Conservation (phyloP, 2,329 filamentous ascomycete genomes). For the Fusarium continuum region DNA sequence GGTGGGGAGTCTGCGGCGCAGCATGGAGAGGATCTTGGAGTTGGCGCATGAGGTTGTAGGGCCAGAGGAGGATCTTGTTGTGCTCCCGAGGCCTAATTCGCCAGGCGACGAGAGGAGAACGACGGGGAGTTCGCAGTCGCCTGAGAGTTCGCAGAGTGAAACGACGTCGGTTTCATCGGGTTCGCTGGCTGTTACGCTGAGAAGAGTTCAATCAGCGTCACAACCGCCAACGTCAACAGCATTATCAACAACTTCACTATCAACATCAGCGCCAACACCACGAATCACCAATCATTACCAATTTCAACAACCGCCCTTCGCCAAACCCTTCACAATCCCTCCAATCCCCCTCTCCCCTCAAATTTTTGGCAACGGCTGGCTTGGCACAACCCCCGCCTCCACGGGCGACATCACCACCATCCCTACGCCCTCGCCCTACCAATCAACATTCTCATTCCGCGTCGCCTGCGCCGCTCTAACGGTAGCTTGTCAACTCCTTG, state of each 20-base stretch:
- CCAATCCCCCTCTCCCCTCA: constrained; percentile 25
- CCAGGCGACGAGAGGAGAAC: background rate
- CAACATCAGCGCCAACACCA: constrained; percentile 1
- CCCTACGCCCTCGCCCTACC: background rate
- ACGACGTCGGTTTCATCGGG: constrained; percentile 9
- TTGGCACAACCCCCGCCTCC: constrained; percentile 22
- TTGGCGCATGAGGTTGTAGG: constrained; percentile 42
- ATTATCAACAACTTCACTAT: background rate
- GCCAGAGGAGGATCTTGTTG: constrained; percentile 33
- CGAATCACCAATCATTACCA: background rate
- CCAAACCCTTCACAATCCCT: constrained; percentile 11
- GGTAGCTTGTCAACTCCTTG: constrained; percentile 37
- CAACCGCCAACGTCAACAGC: background rate
- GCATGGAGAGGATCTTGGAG: constrained; percentile 36
- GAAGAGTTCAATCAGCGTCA: constrained; percentile 1
- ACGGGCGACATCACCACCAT: constrained; percentile 6
- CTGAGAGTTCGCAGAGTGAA: constrained; percentile 19
- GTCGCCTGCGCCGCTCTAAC: constrained; percentile 30
- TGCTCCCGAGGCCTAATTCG: constrained; percentile 16
- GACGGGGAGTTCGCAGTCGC: background rate
- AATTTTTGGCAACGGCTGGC: constrained; percentile 42
- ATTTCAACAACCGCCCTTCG: constrained; percentile 4
- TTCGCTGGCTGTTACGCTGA: constrained; percentile 8
- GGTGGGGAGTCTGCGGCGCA: constrained; percentile 29
- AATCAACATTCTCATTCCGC: constrained; percentile 37